These are phyloP conservation scores for Fusarium coicis DNA, from an alignment of 2,329 filamentous ascomycete genomes.

Conservation along the genomic window DNA sequence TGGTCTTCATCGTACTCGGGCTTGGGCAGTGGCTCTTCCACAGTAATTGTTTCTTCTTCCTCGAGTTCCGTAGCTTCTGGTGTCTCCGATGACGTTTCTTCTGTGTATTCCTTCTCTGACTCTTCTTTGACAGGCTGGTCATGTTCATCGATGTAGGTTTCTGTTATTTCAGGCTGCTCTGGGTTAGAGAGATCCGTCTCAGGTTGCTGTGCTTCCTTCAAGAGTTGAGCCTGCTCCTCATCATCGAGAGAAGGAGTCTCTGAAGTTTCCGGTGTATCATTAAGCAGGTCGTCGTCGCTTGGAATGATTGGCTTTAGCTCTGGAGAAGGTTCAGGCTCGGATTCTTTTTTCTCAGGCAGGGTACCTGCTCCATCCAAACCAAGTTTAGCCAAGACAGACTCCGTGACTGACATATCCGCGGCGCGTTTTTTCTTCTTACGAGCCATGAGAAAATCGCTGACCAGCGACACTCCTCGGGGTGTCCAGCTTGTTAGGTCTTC, in stretches of 20 bases:
- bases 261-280: constrained; percentile 66
- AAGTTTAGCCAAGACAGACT: constrained; percentile 72
- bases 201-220: constrained; percentile 5
- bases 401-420: constrained; percentile 82
- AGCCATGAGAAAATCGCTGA: constrained; percentile 85
- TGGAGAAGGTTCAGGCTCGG: constrained; percentile 50
- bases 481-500: constrained; percentile 87
- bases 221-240: constrained; percentile 34
- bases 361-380: constrained; percentile 57
- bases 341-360: constrained; percentile 48
- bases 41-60: constrained; percentile 39
- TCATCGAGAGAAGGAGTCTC: constrained; percentile 53
- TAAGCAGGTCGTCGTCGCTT: constrained; percentile 66
- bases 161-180: background rate
- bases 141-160: background rate
- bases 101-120: constrained; percentile 2
- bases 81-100: constrained; percentile 25
- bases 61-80: constrained; percentile 22
- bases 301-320: constrained; percentile 57
- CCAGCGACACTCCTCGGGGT: constrained; percentile 87
- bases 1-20: constrained; percentile 61
- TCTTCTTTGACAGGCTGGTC: background rate
- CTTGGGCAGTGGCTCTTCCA: constrained; percentile 40
- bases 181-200: constrained; percentile 37
- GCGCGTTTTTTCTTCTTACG: constrained; percentile 79